phyloP scores from a whole-genome alignment of 495 filamentous ascomycete genomes.

The Penicillium chermesinum region DNA sequence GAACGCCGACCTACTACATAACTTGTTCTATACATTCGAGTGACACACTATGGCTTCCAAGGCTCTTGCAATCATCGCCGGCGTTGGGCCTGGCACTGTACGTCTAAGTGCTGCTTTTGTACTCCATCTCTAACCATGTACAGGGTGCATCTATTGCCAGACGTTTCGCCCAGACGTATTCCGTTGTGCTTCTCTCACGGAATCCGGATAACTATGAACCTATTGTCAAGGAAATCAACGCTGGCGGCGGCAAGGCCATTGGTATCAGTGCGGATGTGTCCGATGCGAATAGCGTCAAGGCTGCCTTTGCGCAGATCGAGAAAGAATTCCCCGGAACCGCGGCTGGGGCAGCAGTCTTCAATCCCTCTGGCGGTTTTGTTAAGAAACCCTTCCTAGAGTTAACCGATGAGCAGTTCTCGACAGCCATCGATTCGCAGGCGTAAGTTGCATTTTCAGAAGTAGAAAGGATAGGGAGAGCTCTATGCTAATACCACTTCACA shows the following conservation, averaged over 20 bases:
- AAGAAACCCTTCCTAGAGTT: slow-evolving; percentile 80
- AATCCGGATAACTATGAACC: slow-evolving; percentile 59
- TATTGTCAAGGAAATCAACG: slow-evolving; percentile 70
- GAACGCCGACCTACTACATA: background rate
- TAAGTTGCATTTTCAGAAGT: slow-evolving; percentile 35
- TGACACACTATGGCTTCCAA: slow-evolving; percentile 32
- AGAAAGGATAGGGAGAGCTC: background rate
- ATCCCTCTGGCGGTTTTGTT: slow-evolving; percentile 64
- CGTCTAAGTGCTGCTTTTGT: slow-evolving; percentile 2
- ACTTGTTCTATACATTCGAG: background rate
- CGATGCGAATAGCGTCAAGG: slow-evolving; percentile 54
- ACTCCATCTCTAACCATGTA: background rate
- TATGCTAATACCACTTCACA: slow-evolving; percentile 23
- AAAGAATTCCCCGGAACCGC: slow-evolving; percentile 43
- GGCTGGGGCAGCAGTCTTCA: slow-evolving; percentile 77
- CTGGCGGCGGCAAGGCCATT: slow-evolving; percentile 62
- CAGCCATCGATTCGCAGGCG: slow-evolving; percentile 54
- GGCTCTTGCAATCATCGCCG: slow-evolving; percentile 65
- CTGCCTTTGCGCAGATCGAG: slow-evolving; percentile 64
- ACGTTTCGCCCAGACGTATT: slow-evolving; percentile 66
- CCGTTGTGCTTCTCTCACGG: slow-evolving; percentile 70
- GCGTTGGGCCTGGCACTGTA: slow-evolving; percentile 69
- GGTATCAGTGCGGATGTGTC: slow-evolving; percentile 72
- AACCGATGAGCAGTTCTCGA: slow-evolving; percentile 57
- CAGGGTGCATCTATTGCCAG: slow-evolving; percentile 57